phyloP scores from a whole-genome alignment of 75 land plant species.

The Adiantum capillusveneris region DNA sequence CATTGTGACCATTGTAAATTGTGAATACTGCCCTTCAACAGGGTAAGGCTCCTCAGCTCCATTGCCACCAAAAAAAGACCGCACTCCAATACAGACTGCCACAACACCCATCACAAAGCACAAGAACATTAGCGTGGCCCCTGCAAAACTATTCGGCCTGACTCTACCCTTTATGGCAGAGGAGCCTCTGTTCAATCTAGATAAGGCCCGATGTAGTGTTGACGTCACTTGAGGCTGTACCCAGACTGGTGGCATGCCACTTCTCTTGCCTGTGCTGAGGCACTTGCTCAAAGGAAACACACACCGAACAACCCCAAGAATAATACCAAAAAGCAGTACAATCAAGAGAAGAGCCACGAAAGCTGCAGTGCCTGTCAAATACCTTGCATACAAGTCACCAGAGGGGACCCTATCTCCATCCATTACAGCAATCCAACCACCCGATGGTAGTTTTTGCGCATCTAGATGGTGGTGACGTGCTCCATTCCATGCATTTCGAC shows the following conservation, averaged over 20 bases:
- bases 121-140: conserved; percentile 34
- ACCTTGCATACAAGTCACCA: conserved; percentile 53
- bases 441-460: conserved; percentile 59
- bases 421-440: conserved; percentile 84
- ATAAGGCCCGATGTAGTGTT: conserved; percentile 40
- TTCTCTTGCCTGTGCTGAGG: conserved; percentile 36
- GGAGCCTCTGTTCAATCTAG: conserved; percentile 43
- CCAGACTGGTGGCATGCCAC: conserved; percentile 31
- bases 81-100: conserved; percentile 49
- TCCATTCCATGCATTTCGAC: conserved; percentile 85
- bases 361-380: conserved; percentile 42
- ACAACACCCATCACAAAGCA: conserved; percentile 25
- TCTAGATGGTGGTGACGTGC: conserved; percentile 79
- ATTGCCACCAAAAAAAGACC: conserved; percentile 70
- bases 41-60: conserved; percentile 82
- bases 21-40: conserved; percentile 67
- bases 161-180: conserved; percentile 36
- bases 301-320: conserved; percentile 63
- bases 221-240: conserved; percentile 27
- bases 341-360: conserved; percentile 26
- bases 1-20: conserved; percentile 90
- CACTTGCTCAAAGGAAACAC: conserved; percentile 50
- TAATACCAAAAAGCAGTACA: conserved; percentile 42
- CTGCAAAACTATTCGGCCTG: conserved; percentile 40
- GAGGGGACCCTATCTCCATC: conserved; percentile 96